A percentile compares a stretch with the other conserved stretches of the same genome.
These are phyloP conservation scores for Aspergillus versicolor DNA, from an alignment of 2,329 filamentous ascomycete genomes.

Conservation along the genomic window DNA sequence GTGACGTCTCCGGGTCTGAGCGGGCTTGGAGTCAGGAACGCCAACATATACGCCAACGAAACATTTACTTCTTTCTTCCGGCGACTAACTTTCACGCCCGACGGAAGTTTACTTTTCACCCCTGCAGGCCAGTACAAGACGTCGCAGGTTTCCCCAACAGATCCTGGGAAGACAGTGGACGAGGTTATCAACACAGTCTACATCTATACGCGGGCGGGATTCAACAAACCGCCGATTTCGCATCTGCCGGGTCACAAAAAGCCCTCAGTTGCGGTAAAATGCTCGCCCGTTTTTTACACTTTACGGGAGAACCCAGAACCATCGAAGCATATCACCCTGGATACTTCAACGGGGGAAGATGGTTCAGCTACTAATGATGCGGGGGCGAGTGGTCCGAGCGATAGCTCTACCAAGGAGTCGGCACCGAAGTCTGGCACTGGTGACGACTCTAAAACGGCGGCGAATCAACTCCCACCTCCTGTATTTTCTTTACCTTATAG, in stretches of 20 bases:
- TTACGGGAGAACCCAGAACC: slow-evolving; percentile 66
- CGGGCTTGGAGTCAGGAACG: slow-evolving; percentile 71
- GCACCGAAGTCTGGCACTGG: slow-evolving; percentile 42
- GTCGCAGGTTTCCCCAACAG: slow-evolving; percentile 65
- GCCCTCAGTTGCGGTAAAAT: slow-evolving; percentile 91
- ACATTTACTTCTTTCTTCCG: slow-evolving; percentile 97
- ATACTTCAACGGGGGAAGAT: slow-evolving; percentile 85
- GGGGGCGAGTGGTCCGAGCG: slow-evolving; percentile 53
- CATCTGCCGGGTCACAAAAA: slow-evolving; percentile 98
- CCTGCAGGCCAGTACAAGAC: slow-evolving; percentile 94
- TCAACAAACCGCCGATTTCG: slow-evolving; percentile 93
- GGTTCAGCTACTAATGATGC: slow-evolving; percentile 80
- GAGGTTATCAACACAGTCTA: slow-evolving; percentile 97
- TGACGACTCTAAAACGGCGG: slow-evolving; percentile 54
- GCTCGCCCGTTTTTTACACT: slow-evolving; percentile 86
- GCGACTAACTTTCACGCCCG: slow-evolving; percentile 88
- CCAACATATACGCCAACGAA: slow-evolving; percentile 92
- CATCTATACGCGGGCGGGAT: slow-evolving; percentile 92
- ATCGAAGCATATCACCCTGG: slow-evolving; percentile 89
- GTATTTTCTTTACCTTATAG: slow-evolving; percentile 87
- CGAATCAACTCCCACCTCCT: slow-evolving; percentile 55
- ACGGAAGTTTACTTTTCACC: slow-evolving; percentile 89
- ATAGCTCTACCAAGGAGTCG: slow-evolving; percentile 70
- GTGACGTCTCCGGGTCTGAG: slow-evolving; percentile 73
- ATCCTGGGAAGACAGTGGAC: slow-evolving; percentile 70